These are phyloP conservation scores for Trypanosoma brucei DNA, from an alignment of 208 protist genomes.

Conservation along the genomic window DNA sequence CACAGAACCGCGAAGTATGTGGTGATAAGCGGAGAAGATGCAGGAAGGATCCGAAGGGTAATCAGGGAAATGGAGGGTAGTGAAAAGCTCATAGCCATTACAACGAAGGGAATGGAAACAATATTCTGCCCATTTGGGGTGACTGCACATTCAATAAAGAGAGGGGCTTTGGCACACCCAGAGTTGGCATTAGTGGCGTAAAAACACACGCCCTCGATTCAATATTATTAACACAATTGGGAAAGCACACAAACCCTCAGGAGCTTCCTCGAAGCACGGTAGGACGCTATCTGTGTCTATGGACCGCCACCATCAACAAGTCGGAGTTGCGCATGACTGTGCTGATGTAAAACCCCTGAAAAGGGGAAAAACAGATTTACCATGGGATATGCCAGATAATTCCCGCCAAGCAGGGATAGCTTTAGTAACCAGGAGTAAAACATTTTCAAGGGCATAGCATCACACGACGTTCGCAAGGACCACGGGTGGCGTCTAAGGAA, in stretches of 20 bases:
- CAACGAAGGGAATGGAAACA: slow-evolving; percentile 8
- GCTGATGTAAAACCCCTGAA: neutral
- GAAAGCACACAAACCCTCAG: slow-evolving; percentile 1
- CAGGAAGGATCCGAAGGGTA: neutral
- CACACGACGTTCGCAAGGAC: neutral
- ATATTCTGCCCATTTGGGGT: neutral
- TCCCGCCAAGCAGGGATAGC: neutral
- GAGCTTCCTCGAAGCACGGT: slow-evolving; percentile 7
- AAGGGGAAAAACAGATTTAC: neutral
- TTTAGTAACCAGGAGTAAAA: too few species aligned
- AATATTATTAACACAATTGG: slow-evolving; percentile 3
- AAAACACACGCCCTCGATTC: slow-evolving; percentile 4
- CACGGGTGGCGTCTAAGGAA: neutral
- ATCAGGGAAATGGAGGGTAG: slow-evolving; percentile 1
- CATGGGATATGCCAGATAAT: neutral
- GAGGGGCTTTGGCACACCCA: slow-evolving; percentile 8
- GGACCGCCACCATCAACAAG: neutral
- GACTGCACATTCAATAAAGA: slow-evolving; percentile 17
- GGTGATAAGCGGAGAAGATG: neutral
- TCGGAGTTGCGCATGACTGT: too few species aligned
- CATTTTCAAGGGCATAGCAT: neutral
- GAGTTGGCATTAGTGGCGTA: neutral
- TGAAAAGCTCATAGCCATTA: neutral
- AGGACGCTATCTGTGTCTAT: neutral
- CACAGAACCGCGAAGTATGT: slow-evolving; percentile 6